These are phyloP conservation scores for Polytrichum formosum DNA, from an alignment of 225 moss, liverwort and hornwort species.

Conservation along the genomic window DNA sequence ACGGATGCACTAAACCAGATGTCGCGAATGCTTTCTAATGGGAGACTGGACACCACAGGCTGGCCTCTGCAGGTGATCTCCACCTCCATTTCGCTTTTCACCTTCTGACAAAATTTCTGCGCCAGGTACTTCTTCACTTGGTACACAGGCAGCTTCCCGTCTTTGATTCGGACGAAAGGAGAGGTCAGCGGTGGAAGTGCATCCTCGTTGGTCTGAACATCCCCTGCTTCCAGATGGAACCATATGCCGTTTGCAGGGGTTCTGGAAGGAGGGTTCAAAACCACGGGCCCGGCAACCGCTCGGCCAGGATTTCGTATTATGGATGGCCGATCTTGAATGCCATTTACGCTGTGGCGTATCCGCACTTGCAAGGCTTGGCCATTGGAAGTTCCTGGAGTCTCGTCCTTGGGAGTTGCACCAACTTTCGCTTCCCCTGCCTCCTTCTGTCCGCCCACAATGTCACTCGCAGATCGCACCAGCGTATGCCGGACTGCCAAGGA, in stretches of 20 bases:
- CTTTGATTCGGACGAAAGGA: slow-evolving; percentile 84
- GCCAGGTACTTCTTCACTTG: slow-evolving; percentile 91
- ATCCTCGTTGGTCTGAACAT: slow-evolving; percentile 59
- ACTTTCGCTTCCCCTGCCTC: slow-evolving; percentile 31
- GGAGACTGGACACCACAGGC: slow-evolving; percentile 95
- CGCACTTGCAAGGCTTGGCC: slow-evolving; percentile 48
- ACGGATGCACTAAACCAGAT: slow-evolving; percentile 91
- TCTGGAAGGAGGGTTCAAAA: slow-evolving; percentile 38
- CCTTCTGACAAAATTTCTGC: slow-evolving; percentile 62
- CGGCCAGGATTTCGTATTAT: slow-evolving; percentile 42
- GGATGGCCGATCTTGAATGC: slow-evolving; percentile 55
- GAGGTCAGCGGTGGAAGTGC: slow-evolving; percentile 74
- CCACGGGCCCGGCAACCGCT: slow-evolving; percentile 26
- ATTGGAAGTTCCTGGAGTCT: slow-evolving; percentile 15
- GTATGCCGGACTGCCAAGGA: slow-evolving; percentile 25
- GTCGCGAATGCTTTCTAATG: slow-evolving; percentile 89
- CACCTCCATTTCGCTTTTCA: slow-evolving; percentile 65
- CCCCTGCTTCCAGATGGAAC: slow-evolving; percentile 91
- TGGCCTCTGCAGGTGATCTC: slow-evolving; percentile 97
- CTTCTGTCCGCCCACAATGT: slow-evolving; percentile 3
- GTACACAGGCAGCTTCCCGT: slow-evolving; percentile 82
- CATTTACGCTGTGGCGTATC: slow-evolving; percentile 62
- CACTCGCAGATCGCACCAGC: slow-evolving; percentile 14
- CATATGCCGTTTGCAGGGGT: slow-evolving; percentile 65
- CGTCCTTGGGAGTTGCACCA: slow-evolving; percentile 21